Conservation (phyloP, 164 flowering plant species). For the Tinospora cordifolia region DNA sequence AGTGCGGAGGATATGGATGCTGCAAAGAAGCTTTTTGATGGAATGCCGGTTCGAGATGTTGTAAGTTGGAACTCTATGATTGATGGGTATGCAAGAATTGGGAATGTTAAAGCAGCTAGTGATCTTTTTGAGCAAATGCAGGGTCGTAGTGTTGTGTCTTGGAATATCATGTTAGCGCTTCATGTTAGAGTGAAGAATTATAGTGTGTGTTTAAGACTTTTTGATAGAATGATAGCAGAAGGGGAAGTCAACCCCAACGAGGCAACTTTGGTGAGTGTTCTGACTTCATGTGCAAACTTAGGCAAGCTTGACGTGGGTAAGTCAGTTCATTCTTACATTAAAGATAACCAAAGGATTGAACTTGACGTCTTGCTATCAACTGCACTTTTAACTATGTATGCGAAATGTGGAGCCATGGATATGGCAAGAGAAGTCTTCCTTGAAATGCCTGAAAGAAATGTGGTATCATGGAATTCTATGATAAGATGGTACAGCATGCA, state of each 20-base stretch:
- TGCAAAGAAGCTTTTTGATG: conserved; percentile 34
- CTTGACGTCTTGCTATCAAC: conserved; percentile 52
- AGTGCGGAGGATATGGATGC: conserved; percentile 31
- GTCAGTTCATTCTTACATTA: conserved; percentile 48
- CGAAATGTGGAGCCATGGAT: conserved; percentile 59
- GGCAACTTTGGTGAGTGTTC: conserved; percentile 55
- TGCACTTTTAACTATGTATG: conserved; percentile 60
- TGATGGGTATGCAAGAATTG: conserved; percentile 51
- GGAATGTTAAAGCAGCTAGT: conserved; percentile 26
- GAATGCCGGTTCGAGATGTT: conserved; percentile 36
- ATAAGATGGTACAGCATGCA: conserved; percentile 63
- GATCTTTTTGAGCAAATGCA: conserved; percentile 44
- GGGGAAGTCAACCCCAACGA: conserved; percentile 45
- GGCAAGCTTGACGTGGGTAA: conserved; percentile 47
- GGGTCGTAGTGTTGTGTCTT: conserved; percentile 41
- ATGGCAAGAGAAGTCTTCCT: conserved; percentile 47
- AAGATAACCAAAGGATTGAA: conserved; percentile 21
- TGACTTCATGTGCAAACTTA: conserved; percentile 50
- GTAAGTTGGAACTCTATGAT: conserved; percentile 64
- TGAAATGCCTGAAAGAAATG: conserved; percentile 45
- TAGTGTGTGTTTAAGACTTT: conserved; percentile 38
- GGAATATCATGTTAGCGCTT: conserved; percentile 57
- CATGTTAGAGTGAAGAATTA: conserved; percentile 34
- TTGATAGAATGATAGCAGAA: conserved; percentile 40
- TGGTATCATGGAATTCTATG: conserved; percentile 75